These are phyloP conservation scores for Scenedesmus sp. DNA, from an alignment of 163 green algal genomes.

Conservation along the genomic window DNA sequence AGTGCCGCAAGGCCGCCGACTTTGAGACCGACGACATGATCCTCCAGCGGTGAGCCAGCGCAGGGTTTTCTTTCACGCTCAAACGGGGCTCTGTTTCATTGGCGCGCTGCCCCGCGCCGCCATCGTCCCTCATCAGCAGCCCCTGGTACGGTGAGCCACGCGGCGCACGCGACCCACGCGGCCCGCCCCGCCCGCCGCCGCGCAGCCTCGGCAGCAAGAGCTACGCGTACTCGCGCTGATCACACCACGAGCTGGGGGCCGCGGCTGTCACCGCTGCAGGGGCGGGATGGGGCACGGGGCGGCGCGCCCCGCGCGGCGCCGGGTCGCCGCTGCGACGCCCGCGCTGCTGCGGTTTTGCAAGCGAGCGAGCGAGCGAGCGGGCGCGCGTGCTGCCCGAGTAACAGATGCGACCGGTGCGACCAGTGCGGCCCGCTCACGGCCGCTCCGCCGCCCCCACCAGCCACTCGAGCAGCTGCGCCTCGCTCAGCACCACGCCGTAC, in stretches of 20 bases:
- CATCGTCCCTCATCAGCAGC: background rate
- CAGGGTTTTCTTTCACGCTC: constrained; percentile 16
- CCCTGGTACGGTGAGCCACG: background rate
- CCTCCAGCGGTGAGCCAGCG: constrained; percentile 79
- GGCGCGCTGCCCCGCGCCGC: too few species aligned
- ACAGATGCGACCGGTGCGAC: too few species aligned
- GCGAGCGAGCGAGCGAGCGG: too few species aligned
- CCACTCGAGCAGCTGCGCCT: constrained; percentile 11
- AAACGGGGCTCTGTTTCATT: background rate
- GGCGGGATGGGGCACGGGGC: background rate
- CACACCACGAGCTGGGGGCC: background rate
- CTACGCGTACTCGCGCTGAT: background rate
- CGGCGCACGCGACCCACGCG: too few species aligned
- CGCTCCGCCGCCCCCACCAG: background rate
- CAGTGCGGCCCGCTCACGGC: background rate
- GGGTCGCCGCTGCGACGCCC: too few species aligned
- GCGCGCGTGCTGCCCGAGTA: too few species aligned
- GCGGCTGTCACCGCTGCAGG: background rate
- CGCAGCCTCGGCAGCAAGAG: constrained; percentile 27
- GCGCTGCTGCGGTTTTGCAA: too few species aligned
- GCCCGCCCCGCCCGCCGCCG: too few species aligned
- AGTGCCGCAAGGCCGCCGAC: constrained; percentile 91
- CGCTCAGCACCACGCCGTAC: constrained; percentile 14
- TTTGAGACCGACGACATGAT: constrained; percentile 94
- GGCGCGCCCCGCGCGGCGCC: too few species aligned